Conservation (phyloP, 2,329 filamentous ascomycete species). For the Monosporascus sp. region DNA sequence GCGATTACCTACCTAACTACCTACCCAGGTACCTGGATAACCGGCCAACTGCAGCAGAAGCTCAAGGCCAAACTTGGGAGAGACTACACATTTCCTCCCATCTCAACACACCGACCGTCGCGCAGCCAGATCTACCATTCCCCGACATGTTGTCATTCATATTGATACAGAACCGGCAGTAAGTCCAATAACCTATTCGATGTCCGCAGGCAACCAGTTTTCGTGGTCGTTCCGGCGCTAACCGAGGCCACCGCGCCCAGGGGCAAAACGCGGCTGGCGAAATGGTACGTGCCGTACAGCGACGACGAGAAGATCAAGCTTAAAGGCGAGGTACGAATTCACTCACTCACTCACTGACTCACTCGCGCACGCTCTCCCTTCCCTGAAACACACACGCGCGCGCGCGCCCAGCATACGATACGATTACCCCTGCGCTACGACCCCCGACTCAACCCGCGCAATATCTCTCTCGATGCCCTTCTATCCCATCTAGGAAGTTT, state of each 20-base stretch:
- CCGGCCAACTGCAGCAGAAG: too few species aligned
- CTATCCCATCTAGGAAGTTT: too few species aligned
- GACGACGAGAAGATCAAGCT: slow-evolving; percentile 99
- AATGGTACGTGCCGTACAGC: slow-evolving; percentile 98
- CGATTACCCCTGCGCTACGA: too few species aligned
- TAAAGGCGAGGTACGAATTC: slow-evolving; percentile 75
- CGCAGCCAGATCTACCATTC: not conserved
- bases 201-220: too few species aligned
- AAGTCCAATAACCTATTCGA: slow-evolving; percentile 8
- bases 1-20: not conserved
- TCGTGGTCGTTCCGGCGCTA: not conserved
- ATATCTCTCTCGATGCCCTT: too few species aligned
- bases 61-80: too few species aligned
- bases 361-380: not conserved
- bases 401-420: too few species aligned
- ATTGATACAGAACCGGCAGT: slow-evolving; percentile 39
- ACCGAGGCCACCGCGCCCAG: slow-evolving; percentile 37
- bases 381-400: not conserved
- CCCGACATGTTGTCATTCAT: slow-evolving; percentile 36
- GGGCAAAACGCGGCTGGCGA: slow-evolving; percentile 96
- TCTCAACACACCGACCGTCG: not conserved
- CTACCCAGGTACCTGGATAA: too few species aligned
- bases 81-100: not conserved
- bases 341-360: slow-evolving; percentile 2
- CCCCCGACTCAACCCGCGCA: too few species aligned